Evolutionary conservation across 1,284 basidiomycete genomes (phyloP), one percentile per base, ranked within the genome.

Genomic region (Ganoderma sp.): DNA sequence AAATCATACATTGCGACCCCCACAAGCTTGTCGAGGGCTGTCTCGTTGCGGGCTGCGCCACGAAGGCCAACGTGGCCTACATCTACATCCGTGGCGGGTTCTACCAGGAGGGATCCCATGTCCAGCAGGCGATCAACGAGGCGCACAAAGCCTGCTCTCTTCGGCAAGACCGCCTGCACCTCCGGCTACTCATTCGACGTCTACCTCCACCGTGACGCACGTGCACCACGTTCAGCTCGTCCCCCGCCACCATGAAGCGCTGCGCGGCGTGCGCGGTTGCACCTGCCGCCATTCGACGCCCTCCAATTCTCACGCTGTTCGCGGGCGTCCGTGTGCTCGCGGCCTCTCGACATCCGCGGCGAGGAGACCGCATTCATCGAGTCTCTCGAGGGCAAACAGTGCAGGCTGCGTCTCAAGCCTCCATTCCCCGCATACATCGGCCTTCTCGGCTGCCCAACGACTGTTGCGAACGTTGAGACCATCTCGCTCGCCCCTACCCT

Each of bases 21-120:
- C 25, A 28, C 25, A 28, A 28, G 25, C 25, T 28, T 28, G 25
- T 28, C 25, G 25, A 28, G 25, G 25, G 25, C 41, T 99, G 98
- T 81, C 89, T 99, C 63, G 93, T 99, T 69, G 97, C 97, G 60
- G 97, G 97, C n/a, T 92, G 97, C 69, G 92, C 87, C 22, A 99
- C 99, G 97, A 99, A 99, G 81, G 97, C 97, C 62, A 97, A 82
- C 67, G 96, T 96, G 66, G 97, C 97, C 41, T 99, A 99, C 87
- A 99, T 99, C 81, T 99, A 99, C 83, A 96, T 98, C 76, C 96
- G 98, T 74, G 97, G 97, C 76, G 97, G 99, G 82, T 99, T 99
- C 82, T 92, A 93, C 83, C 93, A 96, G 80, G 97, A 99, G 82
- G 97, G 96, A 1, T 88, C 90, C 8, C 95, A 97, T 80, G 87